phyloP scores from a whole-genome alignment of 2,329 filamentous ascomycete species.

The Pleomassaria siparia region DNA sequence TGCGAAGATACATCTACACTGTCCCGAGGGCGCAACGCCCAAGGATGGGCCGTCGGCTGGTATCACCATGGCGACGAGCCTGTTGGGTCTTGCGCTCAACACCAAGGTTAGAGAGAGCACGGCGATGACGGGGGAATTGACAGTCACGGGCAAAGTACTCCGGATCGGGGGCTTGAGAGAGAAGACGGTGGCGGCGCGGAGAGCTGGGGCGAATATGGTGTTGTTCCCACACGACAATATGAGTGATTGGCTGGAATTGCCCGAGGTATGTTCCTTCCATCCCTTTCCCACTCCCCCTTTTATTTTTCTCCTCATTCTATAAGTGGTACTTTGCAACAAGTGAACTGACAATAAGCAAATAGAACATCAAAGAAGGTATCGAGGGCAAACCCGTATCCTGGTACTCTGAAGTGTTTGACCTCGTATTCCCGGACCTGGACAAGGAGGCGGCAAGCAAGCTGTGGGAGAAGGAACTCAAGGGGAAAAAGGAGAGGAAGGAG shows the following conservation, averaged over 20 bases:
- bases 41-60: constrained; percentile 83
- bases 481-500: constrained; percentile 40
- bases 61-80: constrained; percentile 95
- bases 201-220: constrained; percentile 89
- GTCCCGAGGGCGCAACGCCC: constrained; percentile 91
- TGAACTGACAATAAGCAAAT: constrained; percentile 15
- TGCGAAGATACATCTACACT: constrained; percentile 92
- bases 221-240: constrained; percentile 95
- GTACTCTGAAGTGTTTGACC: constrained; percentile 91
- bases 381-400: constrained; percentile 88
- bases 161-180: constrained; percentile 91
- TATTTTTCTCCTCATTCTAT: background rate
- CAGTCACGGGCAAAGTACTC: constrained; percentile 93
- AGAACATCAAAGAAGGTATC: constrained; percentile 98
- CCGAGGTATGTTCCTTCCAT: constrained; percentile 68
- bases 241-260: constrained; percentile 96
- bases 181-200: constrained; percentile 93
- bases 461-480: constrained; percentile 65
- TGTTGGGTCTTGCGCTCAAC: constrained; percentile 83
- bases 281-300: background rate
- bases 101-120: constrained; percentile 78
- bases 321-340: background rate
- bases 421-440: constrained; percentile 85
- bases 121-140: constrained; percentile 97
- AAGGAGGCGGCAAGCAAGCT: constrained; percentile 68